Conservation (phyloP, 2,329 filamentous ascomycete genomes). For the Blastomyces emzantsi region DNA sequence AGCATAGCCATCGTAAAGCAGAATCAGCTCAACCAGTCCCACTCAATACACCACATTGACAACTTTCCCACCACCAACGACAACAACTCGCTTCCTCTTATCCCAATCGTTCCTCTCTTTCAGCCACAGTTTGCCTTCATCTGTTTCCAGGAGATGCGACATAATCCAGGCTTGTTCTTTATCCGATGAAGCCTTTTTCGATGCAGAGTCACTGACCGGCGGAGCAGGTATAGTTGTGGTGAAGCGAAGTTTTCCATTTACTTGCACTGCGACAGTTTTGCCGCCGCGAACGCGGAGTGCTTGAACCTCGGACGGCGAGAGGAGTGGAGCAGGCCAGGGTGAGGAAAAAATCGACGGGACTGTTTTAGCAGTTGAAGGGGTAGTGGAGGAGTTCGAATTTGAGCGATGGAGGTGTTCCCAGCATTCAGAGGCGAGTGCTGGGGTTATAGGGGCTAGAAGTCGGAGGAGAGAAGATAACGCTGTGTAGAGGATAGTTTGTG, state of each 20-base stretch:
- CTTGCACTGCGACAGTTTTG: constrained; percentile 54
- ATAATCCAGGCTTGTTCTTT: constrained; percentile 53
- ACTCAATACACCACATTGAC: constrained; percentile 62
- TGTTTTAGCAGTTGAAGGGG: constrained; percentile 10
- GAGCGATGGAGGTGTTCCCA: constrained; percentile 52
- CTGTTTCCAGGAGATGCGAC: constrained; percentile 50
- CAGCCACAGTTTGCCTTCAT: constrained; percentile 52
- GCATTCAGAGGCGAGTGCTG: constrained; percentile 72
- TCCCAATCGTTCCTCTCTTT: constrained; percentile 41
- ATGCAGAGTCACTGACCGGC: constrained; percentile 29
- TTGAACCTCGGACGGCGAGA: constrained; percentile 31
- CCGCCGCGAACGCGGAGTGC: constrained; percentile 43
- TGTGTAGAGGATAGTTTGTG: constrained; percentile 32
- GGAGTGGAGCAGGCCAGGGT: constrained; percentile 49
- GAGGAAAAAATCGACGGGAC: constrained; percentile 36
- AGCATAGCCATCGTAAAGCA: not conserved
- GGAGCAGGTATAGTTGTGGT: constrained; percentile 54
- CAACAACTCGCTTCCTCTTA: constrained; percentile 54
- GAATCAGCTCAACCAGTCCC: not conserved
- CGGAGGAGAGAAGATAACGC: constrained; percentile 53
- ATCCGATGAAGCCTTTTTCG: constrained; percentile 26
- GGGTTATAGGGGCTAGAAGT: constrained; percentile 70
- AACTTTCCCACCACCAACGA: constrained; percentile 57
- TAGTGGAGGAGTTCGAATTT: constrained; percentile 12
- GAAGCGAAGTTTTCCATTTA: constrained; percentile 70